Evolutionary conservation across 139 green algal genomes (phyloP).

Genomic region (Spirogloea muscicola): DNA sequence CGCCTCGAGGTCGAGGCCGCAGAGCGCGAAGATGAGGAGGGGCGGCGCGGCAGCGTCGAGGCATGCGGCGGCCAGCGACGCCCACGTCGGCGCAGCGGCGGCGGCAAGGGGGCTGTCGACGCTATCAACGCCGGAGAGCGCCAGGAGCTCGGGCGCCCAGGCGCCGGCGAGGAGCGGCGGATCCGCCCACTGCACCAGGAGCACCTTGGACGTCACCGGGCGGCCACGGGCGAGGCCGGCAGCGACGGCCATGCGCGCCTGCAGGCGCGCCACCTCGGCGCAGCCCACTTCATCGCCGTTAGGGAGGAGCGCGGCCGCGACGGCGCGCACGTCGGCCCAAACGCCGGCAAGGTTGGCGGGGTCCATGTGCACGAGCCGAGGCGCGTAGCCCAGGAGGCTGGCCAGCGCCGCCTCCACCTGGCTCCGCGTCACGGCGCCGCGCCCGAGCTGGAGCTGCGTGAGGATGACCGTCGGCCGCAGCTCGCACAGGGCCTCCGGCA

Average conservation of each 20-base stretch:
- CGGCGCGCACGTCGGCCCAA: conserved; percentile 50
- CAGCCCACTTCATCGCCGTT: conserved; percentile 18
- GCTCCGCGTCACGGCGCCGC: conserved; percentile 1
- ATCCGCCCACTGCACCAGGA: conserved; percentile 60
- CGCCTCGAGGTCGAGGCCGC: conserved; percentile 49
- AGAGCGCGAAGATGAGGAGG: conserved; percentile 62
- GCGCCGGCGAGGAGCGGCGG: conserved; percentile 56
- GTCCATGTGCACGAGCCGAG: conserved; percentile 56
- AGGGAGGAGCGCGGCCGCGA: conserved; percentile 53
- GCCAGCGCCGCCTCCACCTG: conserved; percentile 47
- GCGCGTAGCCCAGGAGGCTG: conserved; percentile 53
- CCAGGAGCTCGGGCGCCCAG: conserved; percentile 63
- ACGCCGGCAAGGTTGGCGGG: conserved; percentile 53
- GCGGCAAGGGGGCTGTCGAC: too few relatives aligned
- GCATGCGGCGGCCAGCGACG: too few relatives aligned
- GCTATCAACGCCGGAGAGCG: too few relatives aligned
- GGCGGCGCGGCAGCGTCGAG: too few relatives aligned
- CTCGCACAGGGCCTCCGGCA: conserved; percentile 39
- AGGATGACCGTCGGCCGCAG: conserved; percentile 61
- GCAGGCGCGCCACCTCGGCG: neutral
- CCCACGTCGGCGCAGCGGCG: too few relatives aligned
- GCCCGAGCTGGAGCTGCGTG: conserved; percentile 45
- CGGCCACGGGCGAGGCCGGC: conserved; percentile 34
- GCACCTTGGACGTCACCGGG: conserved; percentile 38
- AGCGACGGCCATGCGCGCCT: conserved; percentile 41